These are phyloP conservation scores for Scheffersomyces amazonensis DNA, from an alignment of 805 yeast species.

Conservation along the genomic window DNA sequence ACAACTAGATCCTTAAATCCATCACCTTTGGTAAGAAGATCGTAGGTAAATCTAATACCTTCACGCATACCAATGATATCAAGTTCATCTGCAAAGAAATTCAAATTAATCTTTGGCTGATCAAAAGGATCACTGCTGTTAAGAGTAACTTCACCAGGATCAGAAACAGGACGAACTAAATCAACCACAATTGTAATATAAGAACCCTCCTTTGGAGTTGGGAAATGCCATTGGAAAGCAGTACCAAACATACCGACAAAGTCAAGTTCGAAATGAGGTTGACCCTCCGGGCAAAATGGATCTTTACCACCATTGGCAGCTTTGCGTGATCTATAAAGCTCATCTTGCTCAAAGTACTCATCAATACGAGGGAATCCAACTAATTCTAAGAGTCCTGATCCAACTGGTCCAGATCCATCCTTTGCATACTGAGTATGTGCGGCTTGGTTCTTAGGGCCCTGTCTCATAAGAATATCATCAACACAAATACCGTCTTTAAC, in stretches of 20 bases:
- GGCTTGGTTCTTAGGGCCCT: slow-evolving; percentile 11
- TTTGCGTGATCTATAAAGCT: slow-evolving; percentile 11
- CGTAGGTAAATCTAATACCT: slow-evolving; percentile 25
- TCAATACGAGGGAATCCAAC: slow-evolving; percentile 22
- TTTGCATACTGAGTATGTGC: slow-evolving; percentile 12
- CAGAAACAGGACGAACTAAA: slow-evolving; percentile 22
- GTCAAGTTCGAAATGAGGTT: slow-evolving; percentile 24
- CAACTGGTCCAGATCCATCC: slow-evolving; percentile 15
- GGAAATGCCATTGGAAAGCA: slow-evolving; percentile 25
- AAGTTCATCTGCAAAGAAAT: slow-evolving; percentile 24
- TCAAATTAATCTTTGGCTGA: slow-evolving; percentile 20
- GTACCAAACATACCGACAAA: slow-evolving; percentile 20
- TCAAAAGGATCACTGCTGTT: slow-evolving; percentile 18
- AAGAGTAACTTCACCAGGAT: slow-evolving; percentile 20
- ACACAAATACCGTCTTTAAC: slow-evolving; percentile 18
- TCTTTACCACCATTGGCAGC: slow-evolving; percentile 22
- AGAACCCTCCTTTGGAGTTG: slow-evolving; percentile 17
- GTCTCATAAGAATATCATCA: slow-evolving; percentile 16
- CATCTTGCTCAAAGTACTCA: slow-evolving; percentile 11
- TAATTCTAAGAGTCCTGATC: slow-evolving; percentile 16
- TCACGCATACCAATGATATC: slow-evolving; percentile 27
- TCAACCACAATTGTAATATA: slow-evolving; percentile 21
- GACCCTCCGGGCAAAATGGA: slow-evolving; percentile 16
- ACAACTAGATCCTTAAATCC: slow-evolving; percentile 26
- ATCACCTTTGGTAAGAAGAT: slow-evolving; percentile 21